phyloP scores from a whole-genome alignment of 1,284 basidiomycete genomes.

The Meripilus lineatus region DNA sequence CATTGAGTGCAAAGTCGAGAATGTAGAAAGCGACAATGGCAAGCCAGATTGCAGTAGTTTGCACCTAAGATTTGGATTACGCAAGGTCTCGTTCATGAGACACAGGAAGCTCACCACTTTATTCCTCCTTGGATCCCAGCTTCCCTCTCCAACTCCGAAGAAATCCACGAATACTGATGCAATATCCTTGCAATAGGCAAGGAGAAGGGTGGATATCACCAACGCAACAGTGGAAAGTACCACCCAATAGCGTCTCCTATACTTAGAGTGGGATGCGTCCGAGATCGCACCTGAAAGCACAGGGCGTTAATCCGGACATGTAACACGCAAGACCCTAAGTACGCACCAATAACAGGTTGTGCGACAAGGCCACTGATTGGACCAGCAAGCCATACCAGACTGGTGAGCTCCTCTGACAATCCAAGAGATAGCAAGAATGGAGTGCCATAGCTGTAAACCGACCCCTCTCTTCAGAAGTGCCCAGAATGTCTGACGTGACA shows the following conservation, averaged over 20 bases:
- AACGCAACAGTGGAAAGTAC: conserved; percentile 75
- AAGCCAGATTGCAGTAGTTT: conserved; percentile 72
- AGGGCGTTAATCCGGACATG: no score
- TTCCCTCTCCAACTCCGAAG: conserved; percentile 72
- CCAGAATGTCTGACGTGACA: background rate
- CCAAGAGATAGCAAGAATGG: conserved; percentile 90
- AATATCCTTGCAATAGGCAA: conserved; percentile 83
- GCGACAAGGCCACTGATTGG: conserved; percentile 92
- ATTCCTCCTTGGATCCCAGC: conserved; percentile 83
- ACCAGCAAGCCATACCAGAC: conserved; percentile 95
- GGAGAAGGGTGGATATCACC: conserved; percentile 62
- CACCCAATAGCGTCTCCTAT: conserved; percentile 89
- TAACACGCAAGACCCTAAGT: no score
- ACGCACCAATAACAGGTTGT: conserved; percentile 88
- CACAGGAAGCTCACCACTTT: conserved; percentile 42
- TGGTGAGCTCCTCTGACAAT: conserved; percentile 86
- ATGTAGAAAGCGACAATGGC: conserved; percentile 92
- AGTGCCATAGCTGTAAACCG: conserved; percentile 74
- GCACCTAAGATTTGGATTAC: conserved; percentile 41
- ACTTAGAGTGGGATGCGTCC: conserved; percentile 86
- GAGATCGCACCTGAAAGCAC: conserved; percentile 75
- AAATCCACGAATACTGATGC: conserved; percentile 77
- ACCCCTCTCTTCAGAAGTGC: background rate
- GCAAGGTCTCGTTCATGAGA: background rate
- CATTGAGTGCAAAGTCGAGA: conserved; percentile 94